Evolutionary conservation across 805 yeast species (phyloP).

Genomic region (fission yeast (Schizosaccharomyces pombe)): ASM294v3 CU329670.1:3187501-3188000

Average conservation of each 20-base stretch:
- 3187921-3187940: neutral
- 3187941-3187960: neutral
- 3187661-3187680: constrained; percentile 18
- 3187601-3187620: constrained; percentile 17
- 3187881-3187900: neutral
- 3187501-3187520: neutral
- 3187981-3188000: too few relatives aligned
- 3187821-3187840: neutral
- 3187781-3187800: too few relatives aligned
- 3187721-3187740: neutral
- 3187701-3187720: constrained; percentile 13
- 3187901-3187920: neutral
- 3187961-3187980: too few relatives aligned
- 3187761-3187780: too few relatives aligned
- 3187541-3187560: neutral
- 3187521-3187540: neutral
- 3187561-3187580: neutral
- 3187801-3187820: neutral
- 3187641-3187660: constrained; percentile 19
- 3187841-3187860: neutral
- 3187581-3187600: neutral
- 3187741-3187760: too few relatives aligned
- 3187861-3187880: neutral
- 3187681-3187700: constrained; percentile 14
- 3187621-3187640: constrained; percentile 19